Evolutionary conservation across 306 rosid genomes (phyloP), one percentile per base, ranked within the genome.

Genomic region (Vachellia collinsii): DNA sequence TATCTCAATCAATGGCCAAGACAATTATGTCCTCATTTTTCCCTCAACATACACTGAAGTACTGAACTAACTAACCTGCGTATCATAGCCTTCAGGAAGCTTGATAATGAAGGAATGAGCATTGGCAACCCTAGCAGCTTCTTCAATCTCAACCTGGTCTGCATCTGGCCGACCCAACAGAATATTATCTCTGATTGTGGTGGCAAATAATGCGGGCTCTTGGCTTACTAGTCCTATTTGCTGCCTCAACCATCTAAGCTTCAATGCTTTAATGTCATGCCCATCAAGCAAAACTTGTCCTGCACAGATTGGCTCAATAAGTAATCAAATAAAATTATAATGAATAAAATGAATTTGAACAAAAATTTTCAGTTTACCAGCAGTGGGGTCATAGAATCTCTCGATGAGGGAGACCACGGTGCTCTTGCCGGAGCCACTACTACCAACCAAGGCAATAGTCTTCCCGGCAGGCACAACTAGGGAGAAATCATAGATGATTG

Each of bases 401-500:
- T 95, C 99, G 72, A 95, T 93, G 82, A 95, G 98, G 66, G 99
- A 91, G 44, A 95, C 98, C 56, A 95, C 93, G 36, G 99, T 95
- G 92, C 97, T 94, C 89, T 94, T 94, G 59, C 99, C 99, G 11
- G 99, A 94, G 84, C 99, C 99, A 37, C 99, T 94, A 86, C 99
- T 94, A 48, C 99, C 99, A 7, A 94, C 99, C 83, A 94, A 83
- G 78, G 99, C 99, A 63, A 93, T 95, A 72, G 99, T 95, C 85
- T 95, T 95, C 53, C 99, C 99, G 0, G 99, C 97, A 16, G 99
- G 97, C 79, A 95, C 99, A 74, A 72, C 85, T 62, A 95, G 81
- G 16, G 88, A 88, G 84, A 95, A 93, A 46, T 93, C 75, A 56
- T 90, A 80, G 43, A 95, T 95, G 82, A 95, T 86, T 59, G 65